Evolutionary conservation across 192 early-diverging fungal genomes (phyloP).

Genomic region (Coemansia sp.): DNA sequence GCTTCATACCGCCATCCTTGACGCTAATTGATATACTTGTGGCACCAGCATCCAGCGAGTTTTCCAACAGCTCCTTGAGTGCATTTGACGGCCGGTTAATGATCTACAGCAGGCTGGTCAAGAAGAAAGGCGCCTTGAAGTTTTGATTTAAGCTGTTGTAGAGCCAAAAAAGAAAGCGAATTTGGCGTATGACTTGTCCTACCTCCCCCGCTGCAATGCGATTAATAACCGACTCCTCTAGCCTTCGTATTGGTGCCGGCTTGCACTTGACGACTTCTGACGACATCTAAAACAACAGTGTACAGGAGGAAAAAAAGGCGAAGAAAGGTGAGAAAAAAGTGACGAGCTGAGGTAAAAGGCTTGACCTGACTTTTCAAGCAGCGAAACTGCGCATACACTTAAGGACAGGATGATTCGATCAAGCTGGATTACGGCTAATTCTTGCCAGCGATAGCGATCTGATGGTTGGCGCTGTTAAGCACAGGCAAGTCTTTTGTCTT

Average conservation of each 20-base stretch:
- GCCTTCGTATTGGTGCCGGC: constrained; percentile 65
- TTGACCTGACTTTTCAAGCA: not conserved
- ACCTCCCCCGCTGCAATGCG: constrained; percentile 93
- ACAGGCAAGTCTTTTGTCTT: not conserved
- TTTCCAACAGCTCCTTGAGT: constrained; percentile 95
- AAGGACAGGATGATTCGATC: not conserved
- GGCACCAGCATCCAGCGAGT: constrained; percentile 90
- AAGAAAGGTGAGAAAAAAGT: not conserved
- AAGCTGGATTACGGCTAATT: not conserved
- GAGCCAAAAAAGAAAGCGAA: not conserved
- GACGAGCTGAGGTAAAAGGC: not conserved
- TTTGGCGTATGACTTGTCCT: constrained; percentile 35
- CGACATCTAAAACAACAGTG: not conserved
- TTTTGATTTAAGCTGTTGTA: not conserved
- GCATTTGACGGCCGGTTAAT: constrained; percentile 96
- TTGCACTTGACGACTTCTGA: not conserved
- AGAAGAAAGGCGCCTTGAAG: not conserved
- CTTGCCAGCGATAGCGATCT: not conserved
- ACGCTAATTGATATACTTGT: constrained; percentile 77
- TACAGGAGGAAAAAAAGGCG: not conserved
- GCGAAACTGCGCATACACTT: not conserved
- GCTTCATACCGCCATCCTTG: constrained; percentile 91
- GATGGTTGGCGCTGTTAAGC: not conserved
- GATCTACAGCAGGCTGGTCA: constrained; percentile 57
- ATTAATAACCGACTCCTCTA: constrained; percentile 88